Evolutionary conservation across 83 land plant genomes (phyloP).

Genomic region (Diphasiastrum complanatum): DNA sequence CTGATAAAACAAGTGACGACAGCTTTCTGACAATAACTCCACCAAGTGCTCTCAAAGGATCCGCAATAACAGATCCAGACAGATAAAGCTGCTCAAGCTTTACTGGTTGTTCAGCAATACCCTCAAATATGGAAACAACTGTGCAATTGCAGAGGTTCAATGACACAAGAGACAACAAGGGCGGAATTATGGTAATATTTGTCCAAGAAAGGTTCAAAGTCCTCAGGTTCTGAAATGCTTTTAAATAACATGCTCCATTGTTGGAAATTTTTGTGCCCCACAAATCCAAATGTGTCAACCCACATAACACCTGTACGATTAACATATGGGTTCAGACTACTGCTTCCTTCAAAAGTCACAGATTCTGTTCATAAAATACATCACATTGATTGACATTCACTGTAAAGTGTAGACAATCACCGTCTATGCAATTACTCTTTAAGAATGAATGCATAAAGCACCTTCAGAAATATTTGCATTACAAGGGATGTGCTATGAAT

Average conservation of each 20-base stretch:
- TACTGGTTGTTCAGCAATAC: conserved; percentile 13
- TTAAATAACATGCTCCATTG: conserved; percentile 43
- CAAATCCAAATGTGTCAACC: conserved; percentile 53
- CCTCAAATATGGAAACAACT: conserved; percentile 40
- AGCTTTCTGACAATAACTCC: conserved; percentile 22
- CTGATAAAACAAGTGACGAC: conserved; percentile 49
- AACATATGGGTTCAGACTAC: neutral
- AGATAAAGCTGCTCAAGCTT: conserved; percentile 42
- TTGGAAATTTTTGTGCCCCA: conserved; percentile 89
- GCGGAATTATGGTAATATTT: conserved; percentile 53
- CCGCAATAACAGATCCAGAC: conserved; percentile 45
- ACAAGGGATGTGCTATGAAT: no score
- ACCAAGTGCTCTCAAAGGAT: conserved; percentile 31
- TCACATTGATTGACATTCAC: no score
- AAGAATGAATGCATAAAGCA: no score
- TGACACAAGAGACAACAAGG: conserved; percentile 36
- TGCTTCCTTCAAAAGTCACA: no score
- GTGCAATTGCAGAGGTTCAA: conserved; percentile 76
- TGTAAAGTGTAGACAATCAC: no score
- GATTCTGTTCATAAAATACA: no score
- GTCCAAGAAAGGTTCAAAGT: conserved; percentile 85
- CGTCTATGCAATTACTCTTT: no score
- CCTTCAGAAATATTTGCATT: no score
- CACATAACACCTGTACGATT: conserved; percentile 43
- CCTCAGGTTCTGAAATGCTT: conserved; percentile 45